phyloP scores from a whole-genome alignment of 495 filamentous ascomycete genomes.

The Penicillium manginii region DNA sequence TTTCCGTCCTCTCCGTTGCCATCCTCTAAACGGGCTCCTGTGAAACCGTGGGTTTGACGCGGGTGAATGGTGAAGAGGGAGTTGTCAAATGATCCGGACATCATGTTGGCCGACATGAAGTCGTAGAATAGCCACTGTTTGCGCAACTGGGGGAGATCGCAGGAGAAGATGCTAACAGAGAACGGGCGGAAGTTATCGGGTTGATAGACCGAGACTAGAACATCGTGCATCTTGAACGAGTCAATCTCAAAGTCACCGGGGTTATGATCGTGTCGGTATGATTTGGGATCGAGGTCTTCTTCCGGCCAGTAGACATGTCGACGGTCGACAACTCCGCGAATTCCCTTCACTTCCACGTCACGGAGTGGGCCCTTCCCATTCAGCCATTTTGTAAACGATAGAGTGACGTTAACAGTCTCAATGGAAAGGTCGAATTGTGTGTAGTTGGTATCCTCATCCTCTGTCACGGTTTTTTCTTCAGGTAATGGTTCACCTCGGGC shows the following conservation, averaged over 20 bases:
- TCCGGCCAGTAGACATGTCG: conserved; percentile 73
- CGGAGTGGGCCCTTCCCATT: conserved; percentile 91
- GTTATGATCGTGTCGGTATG: conserved; percentile 82
- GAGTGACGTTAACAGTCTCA: conserved; percentile 90
- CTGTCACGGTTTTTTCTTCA: conserved; percentile 25
- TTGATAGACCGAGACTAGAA: conserved; percentile 90
- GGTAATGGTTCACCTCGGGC: conserved; percentile 48
- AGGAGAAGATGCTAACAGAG: conserved; percentile 91
- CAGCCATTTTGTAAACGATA: conserved; percentile 98
- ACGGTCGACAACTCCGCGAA: conserved; percentile 94
- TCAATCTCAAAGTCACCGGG: conserved; percentile 97
- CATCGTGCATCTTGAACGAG: conserved; percentile 91
- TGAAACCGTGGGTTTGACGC: conserved; percentile 77
- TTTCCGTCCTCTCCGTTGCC: conserved; percentile 56
- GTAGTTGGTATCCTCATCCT: conserved; percentile 92
- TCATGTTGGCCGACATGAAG: conserved; percentile 90
- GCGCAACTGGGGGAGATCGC: conserved; percentile 87
- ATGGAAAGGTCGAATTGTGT: conserved; percentile 97
- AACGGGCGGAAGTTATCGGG: conserved; percentile 89
- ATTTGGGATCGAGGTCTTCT: conserved; percentile 80
- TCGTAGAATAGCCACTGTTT: conserved; percentile 99
- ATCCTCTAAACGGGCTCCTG: conserved; percentile 57
- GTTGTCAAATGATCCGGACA: conserved; percentile 94
- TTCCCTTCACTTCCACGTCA: conserved; percentile 91
- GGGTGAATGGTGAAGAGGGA: conserved; percentile 98